Base-by-base conservation (phyloP, 1,139 yeast genomes). In the Geotrichum aggregatum region DNA sequence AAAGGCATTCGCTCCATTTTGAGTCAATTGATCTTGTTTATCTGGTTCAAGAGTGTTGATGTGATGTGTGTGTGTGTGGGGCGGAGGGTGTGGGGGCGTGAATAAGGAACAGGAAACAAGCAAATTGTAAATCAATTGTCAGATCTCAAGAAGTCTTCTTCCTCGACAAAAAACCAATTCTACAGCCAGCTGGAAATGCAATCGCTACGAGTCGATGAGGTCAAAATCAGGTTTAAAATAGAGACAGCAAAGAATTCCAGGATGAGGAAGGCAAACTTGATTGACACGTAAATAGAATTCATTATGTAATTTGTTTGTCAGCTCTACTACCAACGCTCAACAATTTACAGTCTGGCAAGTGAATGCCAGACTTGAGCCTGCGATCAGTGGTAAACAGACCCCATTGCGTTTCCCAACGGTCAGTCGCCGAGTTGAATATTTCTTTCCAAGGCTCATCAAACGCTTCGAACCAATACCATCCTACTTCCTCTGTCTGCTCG, bases 391-490 rank as follows among this genome's bases (percentile, higher is more conserved):
- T 72, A 60, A 84, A 82, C 11, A 84, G 57, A 0, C 88, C 89
- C 88, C 88, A 84, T 59, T 82, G 81, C 0, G 86, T 78, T 61
- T 83, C 88, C 88, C 87, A 83, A 52, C 65, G 66, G 49, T 74
- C 71, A 3, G 71, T 72, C 0, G 68, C 72, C 28, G 76, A 76
- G 63, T 79, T 75, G 63, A 76, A 80, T 0, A 78, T 65, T 50
- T 68, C 66, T 58, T 82, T 83, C 87, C 87, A 82, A 0, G 87
- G 86, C 62, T 82, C 86, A 66, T 84, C 88, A 66, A 82, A 83
- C 0, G 86, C 88, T 62, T 83, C 87, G 62, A 82, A 81, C 70
- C 76, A 83, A 61, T 71, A 83, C 82, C 84, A 84, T 0, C 76
- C 79, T 47, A 74, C 67, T 2, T 66, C 47, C 4, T 56, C 59